Conservation (phyloP, 768 basidiomycete genomes). For the Boletus edulis region DNA sequence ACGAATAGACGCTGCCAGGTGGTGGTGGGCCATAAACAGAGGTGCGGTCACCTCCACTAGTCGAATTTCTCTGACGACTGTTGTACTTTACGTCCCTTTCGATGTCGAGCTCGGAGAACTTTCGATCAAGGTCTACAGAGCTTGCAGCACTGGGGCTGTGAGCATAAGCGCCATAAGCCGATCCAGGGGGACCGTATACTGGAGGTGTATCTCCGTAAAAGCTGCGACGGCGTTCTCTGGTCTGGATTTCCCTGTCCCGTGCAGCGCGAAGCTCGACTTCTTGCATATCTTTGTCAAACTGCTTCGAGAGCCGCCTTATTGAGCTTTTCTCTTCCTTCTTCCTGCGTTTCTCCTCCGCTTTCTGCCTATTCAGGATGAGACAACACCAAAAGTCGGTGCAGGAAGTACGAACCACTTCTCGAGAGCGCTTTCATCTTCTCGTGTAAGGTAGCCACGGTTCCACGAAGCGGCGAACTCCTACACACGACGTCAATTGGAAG, state of each 20-base stretch:
- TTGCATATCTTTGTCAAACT: constrained; percentile 42
- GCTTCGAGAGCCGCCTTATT: constrained; percentile 36
- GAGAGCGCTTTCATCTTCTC: constrained; percentile 39
- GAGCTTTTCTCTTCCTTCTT: constrained; percentile 49
- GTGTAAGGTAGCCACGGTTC: constrained; percentile 42
- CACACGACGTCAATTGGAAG: constrained; percentile 1
- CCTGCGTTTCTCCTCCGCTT: constrained; percentile 48
- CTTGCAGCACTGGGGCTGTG: constrained; percentile 23
- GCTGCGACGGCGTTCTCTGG: constrained; percentile 52
- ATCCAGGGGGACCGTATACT: constrained; percentile 26
- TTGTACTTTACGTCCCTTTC: constrained; percentile 29
- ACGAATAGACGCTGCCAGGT: constrained; percentile 16
- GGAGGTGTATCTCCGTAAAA: constrained; percentile 40
- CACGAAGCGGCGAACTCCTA: constrained; percentile 63
- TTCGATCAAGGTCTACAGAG: constrained; percentile 37
- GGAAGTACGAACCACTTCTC: constrained; percentile 43
- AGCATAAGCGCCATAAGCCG: constrained; percentile 24
- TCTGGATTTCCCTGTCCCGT: constrained; percentile 54
- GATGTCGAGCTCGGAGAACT: constrained; percentile 33
- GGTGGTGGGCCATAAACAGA: constrained; percentile 18
- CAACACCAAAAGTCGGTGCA: neutral
- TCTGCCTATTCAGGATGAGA: constrained; percentile 40
- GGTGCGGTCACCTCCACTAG: constrained; percentile 35
- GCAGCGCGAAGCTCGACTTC: constrained; percentile 56
- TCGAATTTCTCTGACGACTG: constrained; percentile 45